These are phyloP conservation scores for Solanum pinnatisectum DNA, from an alignment of 257 asterid species.

Conservation along the genomic window DNA sequence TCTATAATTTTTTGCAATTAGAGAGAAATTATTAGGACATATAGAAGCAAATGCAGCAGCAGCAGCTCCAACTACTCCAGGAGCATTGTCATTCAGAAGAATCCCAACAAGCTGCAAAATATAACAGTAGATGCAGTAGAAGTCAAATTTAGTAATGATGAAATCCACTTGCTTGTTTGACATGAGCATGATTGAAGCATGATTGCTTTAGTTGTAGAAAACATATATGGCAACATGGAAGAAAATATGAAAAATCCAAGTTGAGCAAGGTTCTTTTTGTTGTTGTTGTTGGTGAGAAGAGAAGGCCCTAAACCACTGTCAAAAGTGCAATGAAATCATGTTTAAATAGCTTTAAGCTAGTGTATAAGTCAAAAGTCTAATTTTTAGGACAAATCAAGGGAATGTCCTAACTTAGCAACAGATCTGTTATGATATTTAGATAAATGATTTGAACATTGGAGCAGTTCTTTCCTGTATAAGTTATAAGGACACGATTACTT, in stretches of 20 bases:
- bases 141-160: not conserved
- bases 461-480: not conserved
- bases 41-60: conserved; percentile 86
- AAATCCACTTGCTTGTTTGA: not conserved
- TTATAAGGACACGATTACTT: not conserved
- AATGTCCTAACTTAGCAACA: not conserved
- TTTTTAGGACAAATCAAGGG: not conserved
- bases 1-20: conserved; percentile 76
- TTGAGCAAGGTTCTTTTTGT: not conserved
- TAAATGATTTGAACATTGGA: not conserved
- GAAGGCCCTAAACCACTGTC: not conserved
- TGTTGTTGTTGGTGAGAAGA: not conserved
- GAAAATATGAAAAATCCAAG: not conserved
- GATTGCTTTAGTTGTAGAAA: not conserved
- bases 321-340: not conserved
- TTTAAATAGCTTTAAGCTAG: not conserved
- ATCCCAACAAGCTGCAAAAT: conserved; percentile 65
- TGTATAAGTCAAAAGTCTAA: not conserved
- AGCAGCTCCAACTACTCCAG: conserved; percentile 97
- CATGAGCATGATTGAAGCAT: not conserved
- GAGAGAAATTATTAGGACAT: conserved; percentile 74
- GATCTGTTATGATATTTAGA: not conserved
- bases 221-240: not conserved
- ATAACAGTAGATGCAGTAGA: conserved; percentile 5
- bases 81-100: conserved; percentile 81